Conservation (phyloP, 257 asterid species). For the Fraxinus excelsior region DNA sequence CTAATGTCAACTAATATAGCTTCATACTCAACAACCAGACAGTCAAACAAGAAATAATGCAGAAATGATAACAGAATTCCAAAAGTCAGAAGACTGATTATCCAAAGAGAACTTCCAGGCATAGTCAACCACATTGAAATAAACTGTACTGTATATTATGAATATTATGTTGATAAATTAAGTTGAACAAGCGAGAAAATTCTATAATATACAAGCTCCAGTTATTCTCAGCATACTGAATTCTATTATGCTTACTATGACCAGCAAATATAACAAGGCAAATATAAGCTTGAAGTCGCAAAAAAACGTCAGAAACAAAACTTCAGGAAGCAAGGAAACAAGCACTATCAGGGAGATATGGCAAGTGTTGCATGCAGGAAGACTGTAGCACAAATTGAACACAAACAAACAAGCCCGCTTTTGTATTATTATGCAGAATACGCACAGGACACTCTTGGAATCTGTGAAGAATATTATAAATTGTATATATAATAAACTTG, state of each 20-base stretch:
- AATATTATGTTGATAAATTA: conserved; percentile 7
- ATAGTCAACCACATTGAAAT: background rate
- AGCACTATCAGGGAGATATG: background rate
- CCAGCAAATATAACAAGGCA: background rate
- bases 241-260: background rate
- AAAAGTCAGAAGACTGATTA: conserved; percentile 8
- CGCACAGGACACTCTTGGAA: background rate
- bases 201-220: background rate
- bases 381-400: background rate
- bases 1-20: background rate
- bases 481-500: too few relatives aligned
- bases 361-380: background rate
- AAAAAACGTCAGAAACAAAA: background rate
- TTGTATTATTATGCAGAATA: background rate
- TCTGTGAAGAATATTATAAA: too few relatives aligned
- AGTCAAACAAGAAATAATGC: background rate
- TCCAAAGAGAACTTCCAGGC: conserved; percentile 1
- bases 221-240: background rate
- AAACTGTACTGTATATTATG: background rate
- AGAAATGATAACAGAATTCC: conserved; percentile 9
- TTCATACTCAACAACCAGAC: conserved; percentile 7
- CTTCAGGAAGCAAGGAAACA: background rate
- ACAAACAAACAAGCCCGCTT: background rate
- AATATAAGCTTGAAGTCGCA: background rate
- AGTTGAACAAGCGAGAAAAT: background rate